These are phyloP conservation scores for Orbilia oligospora DNA, from an alignment of 2,329 filamentous ascomycete species.

Conservation along the genomic window DNA sequence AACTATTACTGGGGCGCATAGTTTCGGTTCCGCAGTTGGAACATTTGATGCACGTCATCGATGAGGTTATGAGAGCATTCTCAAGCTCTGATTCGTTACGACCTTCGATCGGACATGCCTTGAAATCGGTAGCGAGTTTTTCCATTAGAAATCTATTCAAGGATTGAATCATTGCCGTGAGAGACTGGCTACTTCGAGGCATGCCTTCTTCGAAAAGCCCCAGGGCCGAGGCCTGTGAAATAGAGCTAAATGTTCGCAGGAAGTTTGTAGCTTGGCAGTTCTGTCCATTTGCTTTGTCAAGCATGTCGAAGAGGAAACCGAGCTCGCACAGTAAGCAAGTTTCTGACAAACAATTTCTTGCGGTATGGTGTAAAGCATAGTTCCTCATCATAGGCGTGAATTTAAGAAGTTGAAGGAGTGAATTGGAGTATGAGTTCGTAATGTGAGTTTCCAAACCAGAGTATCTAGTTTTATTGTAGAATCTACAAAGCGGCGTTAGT, in stretches of 20 bases:
- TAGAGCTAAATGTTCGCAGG: constrained; percentile 86
- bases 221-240: constrained; percentile 81
- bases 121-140: constrained; percentile 82
- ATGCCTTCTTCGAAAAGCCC: constrained; percentile 86
- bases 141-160: constrained; percentile 88
- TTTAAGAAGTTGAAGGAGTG: constrained; percentile 89
- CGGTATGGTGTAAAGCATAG: constrained; percentile 87
- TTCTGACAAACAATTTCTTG: constrained; percentile 85
- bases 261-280: constrained; percentile 98
- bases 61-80: constrained; percentile 76
- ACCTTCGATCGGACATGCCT: constrained; percentile 79
- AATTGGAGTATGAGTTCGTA: constrained; percentile 94
- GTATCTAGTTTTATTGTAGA: constrained; percentile 92
- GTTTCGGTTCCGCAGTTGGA: constrained; percentile 90
- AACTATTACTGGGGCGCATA: constrained; percentile 81
- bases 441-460: constrained; percentile 97
- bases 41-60: constrained; percentile 82
- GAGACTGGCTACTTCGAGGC: constrained; percentile 75
- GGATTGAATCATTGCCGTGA: constrained; percentile 86
- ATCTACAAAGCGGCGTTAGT: constrained; percentile 67
- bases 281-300: constrained; percentile 92
- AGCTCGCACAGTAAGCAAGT: constrained; percentile 92
- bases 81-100: constrained; percentile 71
- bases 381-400: constrained; percentile 92
- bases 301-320: constrained; percentile 96